These are phyloP conservation scores for Fusarium humuli DNA, from an alignment of 2,329 filamentous ascomycete species.

Conservation along the genomic window DNA sequence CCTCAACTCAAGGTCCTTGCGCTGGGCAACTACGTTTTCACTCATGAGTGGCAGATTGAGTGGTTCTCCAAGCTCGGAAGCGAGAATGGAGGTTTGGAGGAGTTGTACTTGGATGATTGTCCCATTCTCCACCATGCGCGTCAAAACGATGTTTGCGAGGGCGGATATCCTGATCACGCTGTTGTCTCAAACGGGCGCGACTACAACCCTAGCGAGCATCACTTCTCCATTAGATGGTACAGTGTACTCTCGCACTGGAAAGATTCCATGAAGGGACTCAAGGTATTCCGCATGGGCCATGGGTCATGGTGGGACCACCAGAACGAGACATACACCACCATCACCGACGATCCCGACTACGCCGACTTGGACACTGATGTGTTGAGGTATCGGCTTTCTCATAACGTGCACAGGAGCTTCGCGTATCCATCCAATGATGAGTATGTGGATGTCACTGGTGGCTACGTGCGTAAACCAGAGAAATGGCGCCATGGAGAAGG, in stretches of 20 bases:
- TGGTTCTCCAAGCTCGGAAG: constrained; percentile 57
- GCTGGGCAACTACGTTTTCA: constrained; percentile 57
- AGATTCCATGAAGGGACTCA: constrained; percentile 17
- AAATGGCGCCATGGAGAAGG: constrained; percentile 8
- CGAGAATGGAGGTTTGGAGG: constrained; percentile 46
- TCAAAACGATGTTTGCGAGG: not conserved
- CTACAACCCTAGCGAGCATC: accelerated
- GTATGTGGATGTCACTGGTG: not conserved
- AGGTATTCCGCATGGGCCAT: constrained; percentile 9
- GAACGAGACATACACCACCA: not conserved
- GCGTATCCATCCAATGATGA: not conserved
- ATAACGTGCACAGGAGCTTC: constrained; percentile 1
- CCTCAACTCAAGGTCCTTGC: constrained; percentile 55
- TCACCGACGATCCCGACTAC: not conserved
- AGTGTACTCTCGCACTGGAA: constrained; percentile 16
- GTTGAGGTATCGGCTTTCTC: not conserved
- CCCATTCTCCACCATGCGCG: constrained; percentile 47
- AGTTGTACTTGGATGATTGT: constrained; percentile 59
- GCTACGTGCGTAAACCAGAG: not conserved
- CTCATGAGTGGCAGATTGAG: constrained; percentile 58
- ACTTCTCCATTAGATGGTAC: constrained; percentile 24
- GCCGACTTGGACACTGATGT: not conserved
- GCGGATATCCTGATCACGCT: constrained; percentile 1
- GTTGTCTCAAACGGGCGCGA: accelerated
- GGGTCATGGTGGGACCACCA: not conserved